Percentiles rank a stretch among this genome's conserved stretches.
These are phyloP conservation scores for Saxophila tyrrhenica DNA, from an alignment of 495 filamentous ascomycete species.

Conservation along the genomic window DNA sequence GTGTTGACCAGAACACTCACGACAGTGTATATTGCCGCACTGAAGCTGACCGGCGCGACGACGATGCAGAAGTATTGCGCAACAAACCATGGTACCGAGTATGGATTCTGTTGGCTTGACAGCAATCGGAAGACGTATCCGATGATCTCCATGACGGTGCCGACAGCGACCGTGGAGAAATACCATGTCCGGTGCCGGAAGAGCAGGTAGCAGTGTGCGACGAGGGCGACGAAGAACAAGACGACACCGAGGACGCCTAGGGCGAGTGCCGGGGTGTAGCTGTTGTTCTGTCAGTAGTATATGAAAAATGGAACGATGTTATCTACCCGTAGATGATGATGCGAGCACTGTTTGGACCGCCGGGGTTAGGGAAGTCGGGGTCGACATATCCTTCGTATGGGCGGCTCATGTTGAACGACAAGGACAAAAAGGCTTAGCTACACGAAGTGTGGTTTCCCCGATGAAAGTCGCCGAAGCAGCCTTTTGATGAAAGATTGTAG, in stretches of 20 bases:
- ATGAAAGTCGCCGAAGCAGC: no score
- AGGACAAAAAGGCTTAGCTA: not conserved
- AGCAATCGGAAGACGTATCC: slow-evolving; percentile 47
- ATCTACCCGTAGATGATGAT: slow-evolving; percentile 20
- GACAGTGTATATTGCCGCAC: slow-evolving; percentile 40
- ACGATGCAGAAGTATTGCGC: slow-evolving; percentile 52
- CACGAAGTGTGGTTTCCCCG: not conserved
- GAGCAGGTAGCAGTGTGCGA: slow-evolving; percentile 40
- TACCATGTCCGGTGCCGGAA: slow-evolving; percentile 43
- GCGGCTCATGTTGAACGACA: not conserved
- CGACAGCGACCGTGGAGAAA: slow-evolving; percentile 37
- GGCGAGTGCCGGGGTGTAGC: slow-evolving; percentile 35
- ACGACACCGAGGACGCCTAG: slow-evolving; percentile 39
- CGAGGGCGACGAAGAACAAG: slow-evolving; percentile 39
- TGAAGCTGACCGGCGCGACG: slow-evolving; percentile 44
- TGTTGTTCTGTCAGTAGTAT: not conserved
- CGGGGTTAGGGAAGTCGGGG: slow-evolving; percentile 26
- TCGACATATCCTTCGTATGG: slow-evolving; percentile 20
- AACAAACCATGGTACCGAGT: slow-evolving; percentile 41
- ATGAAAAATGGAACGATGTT: not conserved
- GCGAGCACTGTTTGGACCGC: slow-evolving; percentile 18
- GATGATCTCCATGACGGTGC: slow-evolving; percentile 33
- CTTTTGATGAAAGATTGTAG: no score
- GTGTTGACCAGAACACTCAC: slow-evolving; percentile 33
- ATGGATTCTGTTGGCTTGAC: slow-evolving; percentile 31